Conservation (phyloP, 208 protist genomes). For the Leishmania mexicana region DNA sequence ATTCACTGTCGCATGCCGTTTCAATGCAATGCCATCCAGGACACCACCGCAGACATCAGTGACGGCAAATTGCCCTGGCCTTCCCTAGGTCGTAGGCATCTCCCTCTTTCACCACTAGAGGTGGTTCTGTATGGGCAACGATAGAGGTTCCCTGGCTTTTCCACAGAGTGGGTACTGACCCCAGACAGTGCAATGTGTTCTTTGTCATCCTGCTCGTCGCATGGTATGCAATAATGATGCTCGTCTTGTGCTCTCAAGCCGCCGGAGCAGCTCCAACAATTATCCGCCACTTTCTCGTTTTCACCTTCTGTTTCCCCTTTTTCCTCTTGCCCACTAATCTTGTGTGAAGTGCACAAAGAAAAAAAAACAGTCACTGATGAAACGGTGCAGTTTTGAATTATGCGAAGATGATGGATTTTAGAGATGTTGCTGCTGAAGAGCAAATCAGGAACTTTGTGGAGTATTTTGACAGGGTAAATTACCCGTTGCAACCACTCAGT, state of each 20-base stretch:
- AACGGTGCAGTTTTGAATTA: not conserved
- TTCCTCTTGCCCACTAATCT: not conserved
- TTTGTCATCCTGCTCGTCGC: too few relatives aligned
- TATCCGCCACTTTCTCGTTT: not conserved
- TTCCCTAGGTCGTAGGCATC: not conserved
- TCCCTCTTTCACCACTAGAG: not conserved
- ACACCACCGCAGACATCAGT: not conserved
- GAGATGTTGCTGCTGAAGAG: conserved; percentile 25
- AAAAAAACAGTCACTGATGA: not conserved
- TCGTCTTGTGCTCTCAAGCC: not conserved
- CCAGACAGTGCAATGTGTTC: too few relatives aligned
- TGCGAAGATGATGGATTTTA: conserved; percentile 29
- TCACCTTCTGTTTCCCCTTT: not conserved
- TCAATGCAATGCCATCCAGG: not conserved
- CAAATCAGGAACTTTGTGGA: conserved; percentile 18
- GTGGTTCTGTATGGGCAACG: not conserved
- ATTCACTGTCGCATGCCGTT: not conserved
- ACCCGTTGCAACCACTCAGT: conserved; percentile 45
- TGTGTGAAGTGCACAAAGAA: not conserved
- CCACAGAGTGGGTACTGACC: not conserved
- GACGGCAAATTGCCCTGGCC: too few relatives aligned
- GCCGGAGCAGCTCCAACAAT: not conserved
- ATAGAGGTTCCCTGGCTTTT: not conserved
- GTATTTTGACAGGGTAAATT: conserved; percentile 47
- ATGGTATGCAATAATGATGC: not conserved